Base-by-base conservation (phyloP, 2,329 filamentous ascomycete genomes). In the Alternaria consortialis region DNA sequence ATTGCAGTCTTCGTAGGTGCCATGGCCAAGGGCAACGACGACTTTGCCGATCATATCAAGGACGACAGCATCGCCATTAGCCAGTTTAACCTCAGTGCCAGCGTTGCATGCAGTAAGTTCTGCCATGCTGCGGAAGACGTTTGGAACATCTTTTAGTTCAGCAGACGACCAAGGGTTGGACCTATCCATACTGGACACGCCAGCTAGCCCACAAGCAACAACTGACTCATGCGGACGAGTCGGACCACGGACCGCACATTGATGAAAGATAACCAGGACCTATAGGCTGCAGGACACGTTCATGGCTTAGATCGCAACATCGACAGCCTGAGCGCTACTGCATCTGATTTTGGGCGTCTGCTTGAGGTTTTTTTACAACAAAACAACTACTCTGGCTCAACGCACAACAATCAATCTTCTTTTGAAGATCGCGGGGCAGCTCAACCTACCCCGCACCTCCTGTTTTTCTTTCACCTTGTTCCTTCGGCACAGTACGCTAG, bases 51-150 rank as follows among this genome's bases (percentile, higher is more conserved):
- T 77, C 87, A 88, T 40, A 93, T 91, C 81, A 96, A 98, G 74
- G 94, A 98, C 77, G 95, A 99, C 82, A 92, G 96, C 75, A 98
- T 99, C 77, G 93, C 91, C 72, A 98, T 99, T 83, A 98, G 94
- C 85, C 97, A 97, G 81, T 99, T 92, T 86, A 97, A 94, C 76
- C 86, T 99, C 65, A 97, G 93, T 75, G 95, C 95, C 63, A 98
- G 94, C 83, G 95, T 99, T 64, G 94, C 95, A 43, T 99, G 95
- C 86, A 97, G 94, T 88, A 99, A 98, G 81, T 98, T 99, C 85
- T 98, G 95, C 81, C 95, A 99, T 81, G 95, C 94, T 40, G 94
- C 94, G 43, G 95, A 99, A 82, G 95, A 99, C 79, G 90, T 91
- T 36, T 99, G 95, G 95, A 89, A 92, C 76, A 91, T 99, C 71